Base-by-base conservation (phyloP, 108 stramenopile species). In the Cyclotella sp. region DNA sequence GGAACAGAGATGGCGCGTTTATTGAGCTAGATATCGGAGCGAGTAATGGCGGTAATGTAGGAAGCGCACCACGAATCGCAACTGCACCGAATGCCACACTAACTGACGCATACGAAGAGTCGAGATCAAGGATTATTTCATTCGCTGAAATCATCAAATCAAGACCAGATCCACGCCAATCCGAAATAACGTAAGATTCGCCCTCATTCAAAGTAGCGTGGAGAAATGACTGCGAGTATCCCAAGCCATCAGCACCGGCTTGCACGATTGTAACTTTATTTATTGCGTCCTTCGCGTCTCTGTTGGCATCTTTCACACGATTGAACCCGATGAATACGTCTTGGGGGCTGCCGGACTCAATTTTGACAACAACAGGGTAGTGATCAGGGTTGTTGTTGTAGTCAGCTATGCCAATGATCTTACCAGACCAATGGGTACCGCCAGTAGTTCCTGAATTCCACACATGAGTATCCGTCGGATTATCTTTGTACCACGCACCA, bases 241-340 rank as follows among this genome's bases (percentile, higher is more conserved):
- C 73, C 16, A 63, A 9, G 26, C 79, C 79, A 26, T 72, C 66
- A 4, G 30, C 49, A 34, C 71, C 70, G 39, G 63, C 71, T n/a
- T 65, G 61, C 14, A 77, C 42, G 8, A 82, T 53, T 0, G 76
- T 73, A 15, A 82, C 76, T 44, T 71, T 24, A 45, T 82, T 46
- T 0, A 14, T 16, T 21, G 76, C 81, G 3, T 72, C 57, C 9
- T 26, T 8, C 14, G 40, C 67, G 1, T 77, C 57, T 16, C 26
- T 19, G 55, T 77, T 82, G 64, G 65, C 28, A n/a, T 76, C 76
- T 21, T 5, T 77, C 15, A 55, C 72, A 15, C 71, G 70, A 51
- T 82, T 82, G 70, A 82, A 77, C 30, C 63, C 70, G 3, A 82
- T 46, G 30, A 77, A 82, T 9, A 66, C 43, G 60, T 82, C 81